These are phyloP conservation scores for Crucihimalaya himalaica DNA, from an alignment of 345 rosid species.

Conservation along the genomic window DNA sequence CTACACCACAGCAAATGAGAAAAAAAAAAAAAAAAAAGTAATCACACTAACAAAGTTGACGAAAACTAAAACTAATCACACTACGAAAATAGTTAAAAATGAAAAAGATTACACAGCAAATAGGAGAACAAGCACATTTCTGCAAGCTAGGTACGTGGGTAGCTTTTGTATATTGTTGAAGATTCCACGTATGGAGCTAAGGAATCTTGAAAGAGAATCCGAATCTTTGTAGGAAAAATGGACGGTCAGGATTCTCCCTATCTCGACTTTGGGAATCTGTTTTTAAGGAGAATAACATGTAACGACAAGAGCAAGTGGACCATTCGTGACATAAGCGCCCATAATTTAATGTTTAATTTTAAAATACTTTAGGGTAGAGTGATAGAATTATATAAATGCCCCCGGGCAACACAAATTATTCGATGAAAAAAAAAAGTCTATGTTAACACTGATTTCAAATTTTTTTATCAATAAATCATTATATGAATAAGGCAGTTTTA, in stretches of 20 bases:
- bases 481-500: not conserved
- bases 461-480: not conserved
- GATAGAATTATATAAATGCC: constrained; percentile 2
- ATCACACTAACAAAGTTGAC: not conserved
- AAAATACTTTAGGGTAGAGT: constrained; percentile 2
- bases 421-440: not conserved
- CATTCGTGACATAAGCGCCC: constrained; percentile 30
- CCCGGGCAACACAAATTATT: not conserved
- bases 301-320: constrained; percentile 37
- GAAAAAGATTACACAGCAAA: constrained; percentile 8
- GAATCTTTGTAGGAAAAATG: constrained; percentile 24
- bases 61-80: not conserved
- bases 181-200: constrained; percentile 31
- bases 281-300: constrained; percentile 27
- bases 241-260: constrained; percentile 28
- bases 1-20: not conserved
- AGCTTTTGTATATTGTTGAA: constrained; percentile 30
- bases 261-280: constrained; percentile 29
- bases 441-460: not conserved
- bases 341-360: constrained; percentile 9
- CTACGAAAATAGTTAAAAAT: not conserved
- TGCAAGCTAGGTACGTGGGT: constrained; percentile 21
- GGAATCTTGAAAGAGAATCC: constrained; percentile 32
- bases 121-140: constrained; percentile 13
- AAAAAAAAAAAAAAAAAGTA: constrained; percentile 12